A percentile compares a stretch with the other conserved stretches of the same genome.
phyloP scores from a whole-genome alignment of 176 grass and related monocot genomes.

The Luzula sylvatica region DNA sequence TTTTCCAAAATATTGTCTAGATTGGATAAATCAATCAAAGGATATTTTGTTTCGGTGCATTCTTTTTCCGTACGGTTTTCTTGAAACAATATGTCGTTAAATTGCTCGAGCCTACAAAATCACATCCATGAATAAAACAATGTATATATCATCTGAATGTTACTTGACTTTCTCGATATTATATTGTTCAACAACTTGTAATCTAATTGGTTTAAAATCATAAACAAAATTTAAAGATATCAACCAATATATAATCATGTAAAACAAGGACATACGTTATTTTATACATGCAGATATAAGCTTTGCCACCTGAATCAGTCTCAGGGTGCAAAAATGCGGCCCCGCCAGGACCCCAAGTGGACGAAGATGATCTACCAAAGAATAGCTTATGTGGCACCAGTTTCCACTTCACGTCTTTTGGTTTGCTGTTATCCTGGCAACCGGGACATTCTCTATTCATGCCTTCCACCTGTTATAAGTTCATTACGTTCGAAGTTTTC shows the following conservation, averaged over 20 bases:
- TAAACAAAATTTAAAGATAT: too few relatives aligned
- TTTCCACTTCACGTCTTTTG: constrained; percentile 57
- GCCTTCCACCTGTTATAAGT: constrained; percentile 55
- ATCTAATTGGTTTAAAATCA: too few relatives aligned
- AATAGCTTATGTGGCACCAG: constrained; percentile 60
- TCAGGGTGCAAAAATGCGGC: constrained; percentile 80
- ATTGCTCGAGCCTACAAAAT: constrained; percentile 73
- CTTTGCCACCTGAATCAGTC: constrained; percentile 41
- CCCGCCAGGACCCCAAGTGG: constrained; percentile 70
- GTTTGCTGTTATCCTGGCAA: constrained; percentile 56
- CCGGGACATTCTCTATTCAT: constrained; percentile 61
- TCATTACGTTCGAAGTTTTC: too few relatives aligned
- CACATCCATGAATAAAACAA: background rate
- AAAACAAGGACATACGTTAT: constrained; percentile 57
- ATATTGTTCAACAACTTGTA: too few relatives aligned
- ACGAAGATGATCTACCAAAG: constrained; percentile 60
- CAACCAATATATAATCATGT: too few relatives aligned
- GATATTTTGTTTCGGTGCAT: constrained; percentile 20
- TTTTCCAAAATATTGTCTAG: constrained; percentile 40
- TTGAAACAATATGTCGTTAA: constrained; percentile 91
- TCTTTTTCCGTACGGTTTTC: constrained; percentile 56
- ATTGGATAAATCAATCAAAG: constrained; percentile 50
- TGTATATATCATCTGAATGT: background rate
- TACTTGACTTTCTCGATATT: too few relatives aligned
- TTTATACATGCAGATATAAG: constrained; percentile 83